Evolutionary conservation across 1,284 basidiomycete species (phyloP), one percentile per base, ranked within the genome.

Genomic region (Boletus smithii): DNA sequence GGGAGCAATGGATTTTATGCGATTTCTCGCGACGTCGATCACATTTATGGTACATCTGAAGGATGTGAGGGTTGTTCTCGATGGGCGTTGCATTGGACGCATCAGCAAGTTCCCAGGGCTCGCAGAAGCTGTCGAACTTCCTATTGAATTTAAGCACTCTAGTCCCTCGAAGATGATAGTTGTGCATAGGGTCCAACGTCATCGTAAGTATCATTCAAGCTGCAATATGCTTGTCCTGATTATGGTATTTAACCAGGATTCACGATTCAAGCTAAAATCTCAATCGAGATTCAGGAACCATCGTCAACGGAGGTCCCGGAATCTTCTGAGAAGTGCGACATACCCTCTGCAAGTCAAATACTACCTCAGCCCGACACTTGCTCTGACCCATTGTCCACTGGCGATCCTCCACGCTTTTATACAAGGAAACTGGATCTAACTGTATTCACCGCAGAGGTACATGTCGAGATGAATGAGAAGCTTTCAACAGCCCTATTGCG

Each of bases 21-120:
- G 88, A 24, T 98, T 98, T 68, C 75, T 99, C 8, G 79, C 87
- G 8, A 94, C 92, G 1, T 92, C 89, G 1, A 84, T 99, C 48
- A 95, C 92, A 0, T 99, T 99, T 69, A 97, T 97, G 82, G 75
- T 77, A 10, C 77, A 85, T 49, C 78, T 98, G 5, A 73, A 74
- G n/a, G 75, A 83, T 61, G 80, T 98, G 46, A 83, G 79, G 59
- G 77, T 94, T 22, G 85, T 80, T 60, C 77, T 91, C 34, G 83
- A 97, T 61, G 84, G 85, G 53, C 78, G 81, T 51, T 75, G 83
- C 36, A 77, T 97, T 0, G 82, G 86, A 33, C 76, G 75, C 39
- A 71, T 97, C 36, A 75, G 74, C 27, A 97, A 95, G 69, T 73
- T 72, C 22, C 62, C 79, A 34, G 83, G 82, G 7, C 50, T 75